Evolutionary conservation across 2,329 filamentous ascomycete species (phyloP).

Genomic region (Fusarium udum): DNA sequence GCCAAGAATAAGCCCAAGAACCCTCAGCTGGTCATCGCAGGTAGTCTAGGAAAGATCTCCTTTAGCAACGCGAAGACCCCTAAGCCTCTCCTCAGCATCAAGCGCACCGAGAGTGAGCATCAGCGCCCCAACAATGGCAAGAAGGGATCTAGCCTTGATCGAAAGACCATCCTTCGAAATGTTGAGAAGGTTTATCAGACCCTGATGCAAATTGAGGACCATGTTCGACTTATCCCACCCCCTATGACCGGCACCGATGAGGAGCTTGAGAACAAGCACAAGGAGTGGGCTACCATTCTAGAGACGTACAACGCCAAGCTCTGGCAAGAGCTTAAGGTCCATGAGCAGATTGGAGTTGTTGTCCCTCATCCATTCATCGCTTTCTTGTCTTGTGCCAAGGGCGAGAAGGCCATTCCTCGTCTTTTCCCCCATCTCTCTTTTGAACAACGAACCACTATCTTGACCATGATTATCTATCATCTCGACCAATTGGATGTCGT

Average conservation of each 20-base stretch:
- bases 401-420: constrained; percentile 93
- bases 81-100: constrained; percentile 93
- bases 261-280: constrained; percentile 76
- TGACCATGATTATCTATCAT: constrained; percentile 95
- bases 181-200: constrained; percentile 90
- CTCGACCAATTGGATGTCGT: constrained; percentile 93
- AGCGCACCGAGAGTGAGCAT: constrained; percentile 77
- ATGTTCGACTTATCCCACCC: constrained; percentile 80
- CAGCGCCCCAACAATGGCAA: constrained; percentile 63
- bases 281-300: constrained; percentile 72
- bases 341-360: constrained; percentile 85
- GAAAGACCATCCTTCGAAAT: constrained; percentile 83
- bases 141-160: constrained; percentile 69
- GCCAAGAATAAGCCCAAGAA: constrained; percentile 98
- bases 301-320: constrained; percentile 80
- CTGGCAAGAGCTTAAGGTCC: constrained; percentile 89
- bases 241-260: constrained; percentile 68
- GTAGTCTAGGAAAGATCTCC: constrained; percentile 95
- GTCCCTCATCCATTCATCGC: constrained; percentile 93
- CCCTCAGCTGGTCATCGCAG: constrained; percentile 94
- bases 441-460: constrained; percentile 91
- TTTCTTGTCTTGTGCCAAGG: constrained; percentile 92
- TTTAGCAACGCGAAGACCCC: constrained; percentile 99
- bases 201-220: constrained; percentile 93
- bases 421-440: constrained; percentile 94